Base-by-base conservation (phyloP, 257 asterid genomes). In the Eucommia ulmoides region DNA sequence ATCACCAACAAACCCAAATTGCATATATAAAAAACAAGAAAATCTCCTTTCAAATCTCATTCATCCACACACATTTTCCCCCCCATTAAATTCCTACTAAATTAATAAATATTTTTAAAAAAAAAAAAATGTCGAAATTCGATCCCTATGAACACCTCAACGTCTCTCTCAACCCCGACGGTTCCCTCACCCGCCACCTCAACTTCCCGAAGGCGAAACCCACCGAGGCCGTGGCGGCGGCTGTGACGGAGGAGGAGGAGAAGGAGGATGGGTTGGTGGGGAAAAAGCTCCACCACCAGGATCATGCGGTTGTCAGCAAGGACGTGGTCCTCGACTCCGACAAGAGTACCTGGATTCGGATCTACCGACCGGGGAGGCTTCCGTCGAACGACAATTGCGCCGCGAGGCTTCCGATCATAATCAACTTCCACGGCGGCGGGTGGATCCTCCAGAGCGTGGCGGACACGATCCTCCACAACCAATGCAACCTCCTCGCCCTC, bases 141-240 rank as follows among this genome's bases (percentile, higher is more conserved):
- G 94, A 89, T 59, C 88, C 98, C 1, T 89, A 74, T 45, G 86
- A 78, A 20, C 96, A 84, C 54, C 63, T 74, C 7, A 71, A 66
- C 24, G 50, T 85, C 1, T 24, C 74, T 22, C 62, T 71, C 50
- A 82, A 85, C 26, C 46, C 65, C 19, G 79, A 89, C 55, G 96
- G 96, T 7, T 19, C 79, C 1, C 87, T 89, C 60, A 82, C 86
- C 15, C 88, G 98, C 21, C 72, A 45, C 65, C 3, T 70, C 57
- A 63, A 69, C 53, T 74, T 85, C 19, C 98, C 98, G 0, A 65
- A 71, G 82, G 83, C 25, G 97, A 81, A 17, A n/a, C 54, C 7
- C 26, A 67, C 8, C 62, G 52, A 7, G 20, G 7, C 49, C 50
- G 65, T 8, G 72, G 62, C 12, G 38, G 38, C 38, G 38, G 12